Conservation (phyloP, 1,139 yeast species). For the Blastobotrys apis region DNA sequence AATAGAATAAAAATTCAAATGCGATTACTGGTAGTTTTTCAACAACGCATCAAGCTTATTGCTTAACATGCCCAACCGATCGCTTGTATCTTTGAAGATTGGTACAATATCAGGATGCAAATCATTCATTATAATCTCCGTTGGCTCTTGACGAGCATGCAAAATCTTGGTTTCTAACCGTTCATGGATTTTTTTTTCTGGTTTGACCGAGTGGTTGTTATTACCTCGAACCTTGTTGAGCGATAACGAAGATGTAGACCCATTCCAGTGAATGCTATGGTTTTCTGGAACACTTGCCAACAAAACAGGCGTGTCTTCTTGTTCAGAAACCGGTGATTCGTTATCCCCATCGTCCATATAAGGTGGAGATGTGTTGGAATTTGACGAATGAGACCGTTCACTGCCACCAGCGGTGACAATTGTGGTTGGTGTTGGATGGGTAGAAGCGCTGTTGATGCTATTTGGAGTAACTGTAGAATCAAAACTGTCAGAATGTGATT, state of each 20-base stretch:
- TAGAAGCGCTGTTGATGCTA: background rate
- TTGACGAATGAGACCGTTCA: constrained; percentile 13
- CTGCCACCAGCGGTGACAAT: constrained; percentile 1
- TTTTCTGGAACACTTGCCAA: constrained; percentile 14
- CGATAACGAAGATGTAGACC: constrained; percentile 1
- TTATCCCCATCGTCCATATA: constrained; percentile 17
- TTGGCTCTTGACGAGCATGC: constrained; percentile 5
- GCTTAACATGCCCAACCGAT: constrained; percentile 28
- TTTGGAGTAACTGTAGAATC: constrained; percentile 1
- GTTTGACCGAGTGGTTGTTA: background rate
- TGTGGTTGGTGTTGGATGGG: constrained; percentile 6
- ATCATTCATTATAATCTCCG: constrained; percentile 12
- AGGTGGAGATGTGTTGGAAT: constrained; percentile 19
- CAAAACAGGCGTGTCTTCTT: constrained; percentile 15
- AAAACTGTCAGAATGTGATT: constrained; percentile 3
- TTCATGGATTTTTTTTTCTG: background rate
- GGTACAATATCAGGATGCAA: constrained; percentile 34
- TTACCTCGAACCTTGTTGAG: background rate
- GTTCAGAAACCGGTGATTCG: constrained; percentile 24
- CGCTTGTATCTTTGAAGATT: constrained; percentile 29
- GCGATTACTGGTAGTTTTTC: constrained; percentile 17
- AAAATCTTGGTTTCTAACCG: constrained; percentile 7
- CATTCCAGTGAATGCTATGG: constrained; percentile 7
- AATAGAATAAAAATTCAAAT: background rate
- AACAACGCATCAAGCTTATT: constrained; percentile 28